Conservation (phyloP, 1,284 basidiomycete genomes). For the Agaricales sp. region DNA sequence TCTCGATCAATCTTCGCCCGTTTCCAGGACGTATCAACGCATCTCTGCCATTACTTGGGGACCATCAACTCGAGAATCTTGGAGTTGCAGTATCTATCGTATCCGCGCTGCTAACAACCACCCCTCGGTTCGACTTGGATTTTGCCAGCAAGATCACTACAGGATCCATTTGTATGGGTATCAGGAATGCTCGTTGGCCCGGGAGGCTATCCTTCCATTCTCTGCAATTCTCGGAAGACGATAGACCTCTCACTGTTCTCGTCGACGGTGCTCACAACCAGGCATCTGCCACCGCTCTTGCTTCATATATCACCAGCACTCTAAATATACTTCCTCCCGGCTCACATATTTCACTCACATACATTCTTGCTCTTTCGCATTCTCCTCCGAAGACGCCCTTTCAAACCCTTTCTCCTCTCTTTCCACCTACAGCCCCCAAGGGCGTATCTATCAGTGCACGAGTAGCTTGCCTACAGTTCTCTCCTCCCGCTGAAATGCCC, state of each 20-base stretch:
- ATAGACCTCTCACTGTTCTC: slow-evolving; percentile 37
- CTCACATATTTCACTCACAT: slow-evolving; percentile 37
- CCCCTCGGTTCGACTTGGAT: slow-evolving; percentile 24
- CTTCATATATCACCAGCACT: slow-evolving; percentile 56
- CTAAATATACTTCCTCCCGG: slow-evolving; percentile 15
- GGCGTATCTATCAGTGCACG: slow-evolving; percentile 22
- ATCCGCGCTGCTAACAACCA: slow-evolving; percentile 38
- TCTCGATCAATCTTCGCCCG: slow-evolving; percentile 11
- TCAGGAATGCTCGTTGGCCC: slow-evolving; percentile 60
- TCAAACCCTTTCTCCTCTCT: slow-evolving; percentile 59
- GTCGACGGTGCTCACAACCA: slow-evolving; percentile 95
- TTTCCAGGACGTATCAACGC: slow-evolving; percentile 30
- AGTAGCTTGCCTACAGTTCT: slow-evolving; percentile 53
- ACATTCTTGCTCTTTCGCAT: slow-evolving; percentile 69
- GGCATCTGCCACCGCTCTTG: slow-evolving; percentile 68
- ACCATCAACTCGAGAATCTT: slow-evolving; percentile 78
- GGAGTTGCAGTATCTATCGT: slow-evolving; percentile 61
- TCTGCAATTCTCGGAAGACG: slow-evolving; percentile 4
- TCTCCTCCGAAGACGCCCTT: slow-evolving; percentile 73
- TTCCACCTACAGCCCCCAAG: slow-evolving; percentile 23
- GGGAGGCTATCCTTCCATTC: slow-evolving; percentile 74
- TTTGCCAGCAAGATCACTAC: slow-evolving; percentile 31
- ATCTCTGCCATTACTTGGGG: slow-evolving; percentile 59
- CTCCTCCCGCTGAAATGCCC: slow-evolving; percentile 81
- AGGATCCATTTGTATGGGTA: slow-evolving; percentile 42